Conservation (phyloP, 495 filamentous ascomycete genomes). For the Astrothelium macrocarpum region DNA sequence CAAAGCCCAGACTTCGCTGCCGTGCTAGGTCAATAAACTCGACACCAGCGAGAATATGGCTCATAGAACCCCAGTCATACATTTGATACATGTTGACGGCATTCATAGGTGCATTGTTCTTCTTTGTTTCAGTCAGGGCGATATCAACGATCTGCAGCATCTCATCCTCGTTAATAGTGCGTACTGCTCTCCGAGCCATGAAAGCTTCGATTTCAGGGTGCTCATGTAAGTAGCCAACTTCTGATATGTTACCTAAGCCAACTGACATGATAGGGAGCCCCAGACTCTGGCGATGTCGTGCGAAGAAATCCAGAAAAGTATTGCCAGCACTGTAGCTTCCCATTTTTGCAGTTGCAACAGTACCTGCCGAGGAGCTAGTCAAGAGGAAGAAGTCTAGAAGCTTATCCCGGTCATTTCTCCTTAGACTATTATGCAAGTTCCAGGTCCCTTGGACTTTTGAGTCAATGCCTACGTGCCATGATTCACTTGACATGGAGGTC, state of each 20-base stretch:
- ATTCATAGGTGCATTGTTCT: neutral
- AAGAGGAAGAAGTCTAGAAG: constrained; percentile 16
- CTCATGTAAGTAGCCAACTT: constrained; percentile 9
- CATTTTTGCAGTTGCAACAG: constrained; percentile 5
- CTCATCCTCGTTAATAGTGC: neutral
- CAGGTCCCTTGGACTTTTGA: constrained; percentile 9
- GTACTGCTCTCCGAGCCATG: neutral
- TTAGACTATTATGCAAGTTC: constrained; percentile 7
- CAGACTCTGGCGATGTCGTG: constrained; percentile 2
- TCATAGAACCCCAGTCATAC: neutral
- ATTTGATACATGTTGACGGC: neutral
- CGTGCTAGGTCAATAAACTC: neutral
- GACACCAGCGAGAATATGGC: neutral
- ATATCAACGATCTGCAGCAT: neutral
- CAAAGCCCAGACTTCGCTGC: neutral
- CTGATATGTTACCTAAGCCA: constrained; percentile 7
- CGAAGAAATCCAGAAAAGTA: constrained; percentile 9
- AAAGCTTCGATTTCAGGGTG: neutral
- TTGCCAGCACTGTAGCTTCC: constrained; percentile 13
- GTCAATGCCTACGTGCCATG: neutral
- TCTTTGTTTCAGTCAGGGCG: neutral
- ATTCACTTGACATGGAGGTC: neutral
- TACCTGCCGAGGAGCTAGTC: constrained; percentile 7
- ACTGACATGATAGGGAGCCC: constrained; percentile 5
- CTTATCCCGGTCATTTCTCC: neutral